Evolutionary conservation across 2,329 filamentous ascomycete genomes (phyloP).

Genomic region (Botrytis byssoidea): DNA sequence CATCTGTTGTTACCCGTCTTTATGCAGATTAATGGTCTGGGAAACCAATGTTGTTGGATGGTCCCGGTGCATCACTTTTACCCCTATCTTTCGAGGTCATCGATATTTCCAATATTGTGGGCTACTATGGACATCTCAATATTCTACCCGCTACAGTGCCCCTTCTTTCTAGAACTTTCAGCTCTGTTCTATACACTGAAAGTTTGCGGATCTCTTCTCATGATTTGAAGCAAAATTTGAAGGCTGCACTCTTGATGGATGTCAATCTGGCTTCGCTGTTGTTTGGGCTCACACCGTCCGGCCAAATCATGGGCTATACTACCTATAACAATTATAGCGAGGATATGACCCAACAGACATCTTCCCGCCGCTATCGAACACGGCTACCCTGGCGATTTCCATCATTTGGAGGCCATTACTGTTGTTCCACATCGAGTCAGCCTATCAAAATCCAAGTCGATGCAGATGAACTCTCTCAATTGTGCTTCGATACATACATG

Average conservation of each 20-base stretch:
- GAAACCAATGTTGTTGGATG: conserved; percentile 4
- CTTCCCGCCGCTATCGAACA: background rate
- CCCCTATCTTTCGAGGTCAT: background rate
- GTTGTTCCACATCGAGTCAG: background rate
- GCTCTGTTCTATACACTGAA: conserved; percentile 5
- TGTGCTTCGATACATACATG: background rate
- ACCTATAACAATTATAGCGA: background rate
- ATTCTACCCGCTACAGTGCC: background rate
- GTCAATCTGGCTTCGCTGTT: background rate
- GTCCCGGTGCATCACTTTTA: background rate
- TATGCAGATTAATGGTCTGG: background rate
- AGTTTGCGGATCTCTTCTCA: background rate
- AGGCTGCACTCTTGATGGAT: conserved; percentile 1
- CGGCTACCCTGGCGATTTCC: background rate
- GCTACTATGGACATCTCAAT: background rate
- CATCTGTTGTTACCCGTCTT: background rate
- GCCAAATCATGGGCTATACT: background rate
- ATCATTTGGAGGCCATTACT: background rate
- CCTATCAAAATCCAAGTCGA: background rate
- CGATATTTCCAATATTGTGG: conserved; percentile 9
- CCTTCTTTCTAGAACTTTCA: background rate
- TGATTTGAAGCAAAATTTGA: background rate
- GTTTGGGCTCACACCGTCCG: background rate
- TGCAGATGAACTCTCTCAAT: background rate
- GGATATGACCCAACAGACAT: background rate